Evolutionary conservation across 148 eudicot species (phyloP), one percentile per base, ranked within the genome.

Genomic region (Polygonum maritimum): DNA sequence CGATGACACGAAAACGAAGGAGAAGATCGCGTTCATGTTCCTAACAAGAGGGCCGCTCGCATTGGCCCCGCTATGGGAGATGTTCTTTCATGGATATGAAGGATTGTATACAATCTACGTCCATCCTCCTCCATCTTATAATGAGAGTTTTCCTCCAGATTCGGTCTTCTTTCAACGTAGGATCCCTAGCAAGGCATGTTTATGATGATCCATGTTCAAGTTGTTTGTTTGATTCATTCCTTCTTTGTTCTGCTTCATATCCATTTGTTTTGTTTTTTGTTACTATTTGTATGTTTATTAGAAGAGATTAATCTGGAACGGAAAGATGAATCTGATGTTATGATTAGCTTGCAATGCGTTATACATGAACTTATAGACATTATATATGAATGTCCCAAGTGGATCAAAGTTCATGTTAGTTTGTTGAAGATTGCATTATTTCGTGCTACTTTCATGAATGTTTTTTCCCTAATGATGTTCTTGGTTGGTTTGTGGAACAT

Each of bases 11-110:
- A 26, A 26, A 26, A 26, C 31, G 58, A 78, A 79, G 16, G 86
- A 84, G 5, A 92, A 90, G 78, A 83, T 92, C 63, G 98, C 98
- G 1, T 92, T 92, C 83, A 78, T 92, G 89, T 90, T 90, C 78
- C 79, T 92, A 52, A 78, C 84, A 9, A 85, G 86, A 82, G 89
- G 90, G n/a, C 75, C 77, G 1, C 72, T 92, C 75, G 89, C 91
- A 2, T 78, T 92, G 62, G 89, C 87, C 16, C 96, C 90, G 0
- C 77, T 92, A 26, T 92, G 98, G 98, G 92, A 89, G 73, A 75
- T 44, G 75, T 90, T 90, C 60, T 92, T 92, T 21, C 78, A 58
- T 81, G 96, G 98, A 10, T 67, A 86, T 74, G 74, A 83, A 76
- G 89, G 85, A 14, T 75, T 80, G 40, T 92, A 79, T 71, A 78